Conservation (phyloP, 2,329 filamentous ascomycete genomes). For the Sclerotinia sclerotiorum region DNA sequence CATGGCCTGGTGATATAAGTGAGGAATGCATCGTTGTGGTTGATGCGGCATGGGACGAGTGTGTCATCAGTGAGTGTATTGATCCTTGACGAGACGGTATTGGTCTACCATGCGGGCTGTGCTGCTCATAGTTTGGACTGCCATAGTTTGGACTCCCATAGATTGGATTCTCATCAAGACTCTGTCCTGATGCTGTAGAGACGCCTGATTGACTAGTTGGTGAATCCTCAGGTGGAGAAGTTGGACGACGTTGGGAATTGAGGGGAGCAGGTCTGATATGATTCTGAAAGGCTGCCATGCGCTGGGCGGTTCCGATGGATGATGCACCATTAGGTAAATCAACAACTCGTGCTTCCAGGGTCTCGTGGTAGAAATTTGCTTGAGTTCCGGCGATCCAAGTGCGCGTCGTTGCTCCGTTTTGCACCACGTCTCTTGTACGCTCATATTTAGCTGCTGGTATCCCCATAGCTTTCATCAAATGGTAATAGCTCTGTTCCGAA, state of each 20-base stretch:
- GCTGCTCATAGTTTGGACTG: background rate
- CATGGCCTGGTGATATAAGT: background rate
- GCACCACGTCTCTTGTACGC: background rate
- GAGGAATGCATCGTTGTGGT: too few species aligned
- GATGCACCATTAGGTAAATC: background rate
- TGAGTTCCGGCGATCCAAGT: too few species aligned
- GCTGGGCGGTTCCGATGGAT: background rate
- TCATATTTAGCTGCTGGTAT: background rate
- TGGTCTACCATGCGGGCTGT: background rate
- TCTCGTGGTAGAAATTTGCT: too few species aligned
- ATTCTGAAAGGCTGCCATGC: too few species aligned
- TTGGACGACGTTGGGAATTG: background rate
- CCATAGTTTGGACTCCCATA: accelerated
- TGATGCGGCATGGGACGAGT: background rate
- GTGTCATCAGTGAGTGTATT: too few species aligned
- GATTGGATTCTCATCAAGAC: too few species aligned
- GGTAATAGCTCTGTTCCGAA: background rate
- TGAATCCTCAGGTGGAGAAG: accelerated
- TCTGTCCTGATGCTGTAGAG: background rate
- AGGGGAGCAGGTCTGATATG: accelerated
- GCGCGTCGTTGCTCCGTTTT: too few species aligned
- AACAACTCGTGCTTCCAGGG: background rate
- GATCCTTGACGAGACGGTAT: too few species aligned
- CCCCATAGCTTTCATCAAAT: background rate
- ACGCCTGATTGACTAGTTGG: too few species aligned